These are phyloP conservation scores for Septoria petroselini DNA, from an alignment of 2,329 filamentous ascomycete species.

Conservation along the genomic window DNA sequence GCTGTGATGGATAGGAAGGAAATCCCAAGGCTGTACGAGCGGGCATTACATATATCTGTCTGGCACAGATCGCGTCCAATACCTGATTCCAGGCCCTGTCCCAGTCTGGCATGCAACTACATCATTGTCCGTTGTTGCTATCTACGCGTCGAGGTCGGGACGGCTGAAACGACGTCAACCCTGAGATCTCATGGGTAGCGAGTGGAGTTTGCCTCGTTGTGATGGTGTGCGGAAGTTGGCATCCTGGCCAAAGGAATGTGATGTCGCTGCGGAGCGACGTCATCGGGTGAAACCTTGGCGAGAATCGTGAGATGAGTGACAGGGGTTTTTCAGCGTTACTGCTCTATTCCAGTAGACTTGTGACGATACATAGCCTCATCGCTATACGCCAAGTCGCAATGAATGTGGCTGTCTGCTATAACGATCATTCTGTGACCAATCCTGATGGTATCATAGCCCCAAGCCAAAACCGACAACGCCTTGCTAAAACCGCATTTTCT, in stretches of 20 bases:
- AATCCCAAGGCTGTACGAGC: neutral
- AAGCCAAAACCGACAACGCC: slow-evolving; percentile 19
- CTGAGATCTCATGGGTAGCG: neutral
- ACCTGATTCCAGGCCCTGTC: slow-evolving; percentile 5
- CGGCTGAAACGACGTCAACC: slow-evolving; percentile 3
- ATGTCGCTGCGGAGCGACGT: neutral
- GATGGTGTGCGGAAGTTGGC: slow-evolving; percentile 6
- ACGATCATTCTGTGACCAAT: neutral
- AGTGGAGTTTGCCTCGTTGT: slow-evolving; percentile 2
- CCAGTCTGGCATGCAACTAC: slow-evolving; percentile 3
- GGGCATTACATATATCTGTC: slow-evolving; percentile 11
- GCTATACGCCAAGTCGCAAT: too few relatives aligned
- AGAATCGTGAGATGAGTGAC: neutral
- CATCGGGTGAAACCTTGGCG: slow-evolving; percentile 5
- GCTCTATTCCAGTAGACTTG: too few relatives aligned
- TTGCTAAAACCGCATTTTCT: slow-evolving; percentile 14
- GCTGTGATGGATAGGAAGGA: slow-evolving; percentile 8
- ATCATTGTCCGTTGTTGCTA: slow-evolving; percentile 4
- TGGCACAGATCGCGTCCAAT: neutral
- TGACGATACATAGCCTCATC: too few relatives aligned
- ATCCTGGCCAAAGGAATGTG: slow-evolving; percentile 10
- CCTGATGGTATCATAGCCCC: slow-evolving; percentile 13
- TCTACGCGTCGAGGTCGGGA: neutral
- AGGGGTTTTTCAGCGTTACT: too few relatives aligned
- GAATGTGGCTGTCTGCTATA: slow-evolving; percentile 1